A percentile compares a stretch with the other conserved stretches of the same genome.
Conservation (phyloP, 1,284 basidiomycete genomes). For the Rhodotorula sp. region DNA sequence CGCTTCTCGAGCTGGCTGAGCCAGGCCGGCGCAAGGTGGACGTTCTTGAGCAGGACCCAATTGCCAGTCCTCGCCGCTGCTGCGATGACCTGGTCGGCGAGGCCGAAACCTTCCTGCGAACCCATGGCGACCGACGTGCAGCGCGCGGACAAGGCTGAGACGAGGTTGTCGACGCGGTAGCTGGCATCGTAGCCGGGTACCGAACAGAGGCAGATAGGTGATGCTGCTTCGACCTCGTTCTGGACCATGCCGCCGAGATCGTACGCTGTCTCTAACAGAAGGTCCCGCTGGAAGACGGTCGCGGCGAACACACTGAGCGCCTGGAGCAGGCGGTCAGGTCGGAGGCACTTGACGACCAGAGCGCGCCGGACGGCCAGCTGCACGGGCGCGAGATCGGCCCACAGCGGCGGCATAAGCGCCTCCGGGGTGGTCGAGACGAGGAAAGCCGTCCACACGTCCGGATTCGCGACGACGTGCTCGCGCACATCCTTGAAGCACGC, state of each 20-base stretch:
- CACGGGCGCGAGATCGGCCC: conserved; percentile 52
- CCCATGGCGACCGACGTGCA: conserved; percentile 94
- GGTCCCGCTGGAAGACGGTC: conserved; percentile 72
- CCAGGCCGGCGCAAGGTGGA: conserved; percentile 91
- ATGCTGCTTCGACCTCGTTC: conserved; percentile 73
- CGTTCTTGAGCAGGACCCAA: conserved; percentile 95
- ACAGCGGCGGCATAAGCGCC: conserved; percentile 58
- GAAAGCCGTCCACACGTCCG: conserved; percentile 76
- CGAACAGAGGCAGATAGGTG: conserved; percentile 85
- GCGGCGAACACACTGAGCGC: conserved; percentile 74
- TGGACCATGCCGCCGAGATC: conserved; percentile 74
- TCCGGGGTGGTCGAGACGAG: conserved; percentile 72
- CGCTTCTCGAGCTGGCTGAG: conserved; percentile 93
- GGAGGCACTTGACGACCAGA: conserved; percentile 81
- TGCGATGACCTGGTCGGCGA: conserved; percentile 92
- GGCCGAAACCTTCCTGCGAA: conserved; percentile 92
- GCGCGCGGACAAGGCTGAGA: conserved; percentile 64
- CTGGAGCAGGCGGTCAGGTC: conserved; percentile 84
- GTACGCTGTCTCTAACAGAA: conserved; percentile 69
- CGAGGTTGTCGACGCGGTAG: conserved; percentile 86
- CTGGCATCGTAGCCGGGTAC: conserved; percentile 96
- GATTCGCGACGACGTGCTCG: conserved; percentile 64
- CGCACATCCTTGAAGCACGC: conserved; percentile 76
- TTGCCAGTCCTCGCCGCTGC: conserved; percentile 83
- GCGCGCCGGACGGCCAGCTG: conserved; percentile 71